Percentiles rank a stretch among this genome's conserved stretches.
These are phyloP conservation scores for Pleurotus tuber-regium DNA, from an alignment of 768 basidiomycete genomes.

Conservation along the genomic window DNA sequence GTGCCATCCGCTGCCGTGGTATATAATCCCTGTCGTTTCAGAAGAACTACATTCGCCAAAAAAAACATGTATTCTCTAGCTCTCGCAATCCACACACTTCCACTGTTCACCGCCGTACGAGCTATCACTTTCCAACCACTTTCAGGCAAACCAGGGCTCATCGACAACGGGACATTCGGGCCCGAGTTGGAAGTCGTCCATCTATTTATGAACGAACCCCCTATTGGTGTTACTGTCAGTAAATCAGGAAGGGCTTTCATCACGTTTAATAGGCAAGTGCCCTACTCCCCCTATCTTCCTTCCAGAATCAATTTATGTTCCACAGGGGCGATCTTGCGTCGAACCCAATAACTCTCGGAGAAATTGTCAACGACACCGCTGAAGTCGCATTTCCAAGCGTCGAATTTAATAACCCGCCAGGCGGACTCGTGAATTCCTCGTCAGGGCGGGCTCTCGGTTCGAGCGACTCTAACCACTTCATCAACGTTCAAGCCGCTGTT, in stretches of 20 bases:
- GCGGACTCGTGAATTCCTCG: conserved; percentile 13
- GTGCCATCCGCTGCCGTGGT: too few relatives aligned
- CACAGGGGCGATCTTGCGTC: conserved; percentile 11
- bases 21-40: too few relatives aligned
- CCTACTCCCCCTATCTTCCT: too few relatives aligned
- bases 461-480: conserved; percentile 15
- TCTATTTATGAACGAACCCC: conserved; percentile 19
- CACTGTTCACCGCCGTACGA: not conserved
- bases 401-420: conserved; percentile 15
- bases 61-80: too few relatives aligned
- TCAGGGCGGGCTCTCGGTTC: conserved; percentile 11
- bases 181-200: conserved; percentile 16
- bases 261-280: conserved; percentile 13
- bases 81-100: not conserved
- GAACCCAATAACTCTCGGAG: conserved; percentile 14
- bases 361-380: conserved; percentile 10
- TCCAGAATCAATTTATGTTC: too few relatives aligned
- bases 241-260: conserved; percentile 12
- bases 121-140: not conserved
- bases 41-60: too few relatives aligned
- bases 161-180: conserved; percentile 18
- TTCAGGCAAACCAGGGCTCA: conserved; percentile 13
- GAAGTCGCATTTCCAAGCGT: conserved; percentile 14
- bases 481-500: conserved; percentile 15
- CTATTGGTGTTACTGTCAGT: conserved; percentile 25